Conservation (phyloP, 768 basidiomycete genomes). For the Leucocoprinus leucothites region DNA sequence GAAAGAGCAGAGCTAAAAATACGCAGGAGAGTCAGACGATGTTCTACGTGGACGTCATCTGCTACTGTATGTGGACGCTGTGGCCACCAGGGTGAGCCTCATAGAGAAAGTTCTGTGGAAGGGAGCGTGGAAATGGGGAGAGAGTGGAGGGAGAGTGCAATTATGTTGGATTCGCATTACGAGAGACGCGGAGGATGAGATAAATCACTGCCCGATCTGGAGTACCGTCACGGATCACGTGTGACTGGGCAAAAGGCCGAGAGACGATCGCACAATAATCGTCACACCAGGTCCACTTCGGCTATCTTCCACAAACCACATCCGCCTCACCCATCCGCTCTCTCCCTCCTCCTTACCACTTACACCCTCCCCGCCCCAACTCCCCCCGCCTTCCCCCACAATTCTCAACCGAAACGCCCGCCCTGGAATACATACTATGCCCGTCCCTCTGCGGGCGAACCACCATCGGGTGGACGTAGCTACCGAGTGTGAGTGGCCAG, state of each 20-base stretch:
- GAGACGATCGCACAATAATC: constrained; percentile 12
- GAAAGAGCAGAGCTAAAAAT: too few species aligned
- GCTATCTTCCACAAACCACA: constrained; percentile 15
- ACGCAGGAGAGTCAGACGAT: too few species aligned
- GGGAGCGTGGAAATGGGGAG: not conserved
- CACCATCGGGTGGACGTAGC: constrained; percentile 52
- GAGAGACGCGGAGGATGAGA: constrained; percentile 13
- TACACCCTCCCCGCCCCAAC: not conserved
- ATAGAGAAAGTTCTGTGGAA: not conserved
- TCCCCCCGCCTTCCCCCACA: not conserved
- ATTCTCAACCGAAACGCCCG: too few species aligned
- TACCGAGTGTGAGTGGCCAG: constrained; percentile 44
- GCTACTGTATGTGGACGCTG: too few species aligned
- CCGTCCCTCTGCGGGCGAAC: constrained; percentile 45
- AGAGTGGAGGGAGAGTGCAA: not conserved
- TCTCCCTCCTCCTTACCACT: not conserved
- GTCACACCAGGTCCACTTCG: constrained; percentile 18
- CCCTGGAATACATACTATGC: constrained; percentile 30
- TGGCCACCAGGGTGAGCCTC: too few species aligned
- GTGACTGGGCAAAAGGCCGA: not conserved
- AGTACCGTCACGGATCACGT: not conserved
- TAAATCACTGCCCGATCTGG: constrained; percentile 1
- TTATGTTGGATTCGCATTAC: constrained; percentile 3
- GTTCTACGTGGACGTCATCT: too few species aligned
- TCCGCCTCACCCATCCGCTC: constrained; percentile 14